These are phyloP conservation scores for Lupinus albus DNA, from an alignment of 306 rosid species.

Conservation along the genomic window DNA sequence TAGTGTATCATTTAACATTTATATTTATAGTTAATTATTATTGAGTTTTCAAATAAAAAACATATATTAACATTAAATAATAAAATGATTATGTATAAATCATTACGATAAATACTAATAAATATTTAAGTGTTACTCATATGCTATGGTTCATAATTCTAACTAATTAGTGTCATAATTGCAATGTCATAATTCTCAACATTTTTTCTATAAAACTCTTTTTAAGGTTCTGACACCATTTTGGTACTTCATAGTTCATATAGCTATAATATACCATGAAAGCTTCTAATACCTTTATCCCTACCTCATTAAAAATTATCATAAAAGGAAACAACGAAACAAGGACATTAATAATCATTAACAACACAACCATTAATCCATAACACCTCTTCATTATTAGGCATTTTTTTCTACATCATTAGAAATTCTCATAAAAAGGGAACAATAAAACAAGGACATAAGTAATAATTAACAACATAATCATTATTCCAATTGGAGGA, in stretches of 20 bases:
- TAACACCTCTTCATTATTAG: too few relatives aligned
- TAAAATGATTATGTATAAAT: too few relatives aligned
- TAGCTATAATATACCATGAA: not conserved
- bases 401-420: not conserved
- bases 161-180: not conserved
- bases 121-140: too few relatives aligned
- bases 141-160: not conserved
- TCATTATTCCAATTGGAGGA: not conserved
- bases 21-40: too few relatives aligned
- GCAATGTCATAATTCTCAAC: too few relatives aligned
- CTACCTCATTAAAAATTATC: too few relatives aligned
- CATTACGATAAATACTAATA: too few relatives aligned
- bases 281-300: too few relatives aligned
- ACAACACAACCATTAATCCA: not conserved
- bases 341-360: not conserved
- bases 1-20: too few relatives aligned
- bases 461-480: not conserved
- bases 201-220: not conserved
- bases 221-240: slow-evolving; percentile 6
- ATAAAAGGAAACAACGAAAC: not conserved
- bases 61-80: too few relatives aligned
- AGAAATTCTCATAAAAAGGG: not conserved
- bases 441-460: not conserved
- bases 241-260: not conserved
- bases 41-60: too few relatives aligned